A percentile compares a stretch with the other conserved stretches of the same genome.
These are phyloP conservation scores for Crithidia bombi DNA, from an alignment of 208 protist species.

Conservation along the genomic window DNA sequence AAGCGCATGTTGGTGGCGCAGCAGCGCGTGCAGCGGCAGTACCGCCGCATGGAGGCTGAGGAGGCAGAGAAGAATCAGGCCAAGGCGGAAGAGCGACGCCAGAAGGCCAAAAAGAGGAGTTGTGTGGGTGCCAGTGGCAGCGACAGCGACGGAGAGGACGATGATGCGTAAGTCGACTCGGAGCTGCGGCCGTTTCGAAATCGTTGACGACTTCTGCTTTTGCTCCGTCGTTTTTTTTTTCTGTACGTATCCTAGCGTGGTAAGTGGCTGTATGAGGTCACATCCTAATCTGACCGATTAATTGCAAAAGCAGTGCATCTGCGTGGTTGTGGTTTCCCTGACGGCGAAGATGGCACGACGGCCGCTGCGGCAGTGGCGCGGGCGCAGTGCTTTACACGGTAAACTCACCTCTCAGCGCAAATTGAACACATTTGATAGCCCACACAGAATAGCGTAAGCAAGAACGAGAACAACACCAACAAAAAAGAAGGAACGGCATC, in stretches of 20 bases:
- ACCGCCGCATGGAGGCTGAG: constrained; percentile 68
- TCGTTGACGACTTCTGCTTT: not conserved
- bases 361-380: not conserved
- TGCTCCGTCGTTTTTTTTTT: constrained; percentile 1
- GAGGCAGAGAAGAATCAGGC: constrained; percentile 33
- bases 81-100: constrained; percentile 8
- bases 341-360: not conserved
- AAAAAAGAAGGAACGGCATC: no score
- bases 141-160: constrained; percentile 2
- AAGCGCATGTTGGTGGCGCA: constrained; percentile 86
- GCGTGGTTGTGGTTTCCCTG: not conserved
- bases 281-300: constrained; percentile 15
- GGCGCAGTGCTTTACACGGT: no score
- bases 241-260: not conserved
- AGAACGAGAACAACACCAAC: no score
- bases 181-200: no score
- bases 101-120: constrained; percentile 3
- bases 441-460: not conserved
- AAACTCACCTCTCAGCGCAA: no score
- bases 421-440: no score
- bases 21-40: constrained; percentile 73
- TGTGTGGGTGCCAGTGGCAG: not conserved
- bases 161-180: not conserved
- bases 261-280: not conserved
- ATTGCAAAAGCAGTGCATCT: not conserved